Evolutionary conservation across 2,329 filamentous ascomycete genomes (phyloP), one percentile per base, ranked within the genome.

Genomic region (Trichoderma polysporum): DNA sequence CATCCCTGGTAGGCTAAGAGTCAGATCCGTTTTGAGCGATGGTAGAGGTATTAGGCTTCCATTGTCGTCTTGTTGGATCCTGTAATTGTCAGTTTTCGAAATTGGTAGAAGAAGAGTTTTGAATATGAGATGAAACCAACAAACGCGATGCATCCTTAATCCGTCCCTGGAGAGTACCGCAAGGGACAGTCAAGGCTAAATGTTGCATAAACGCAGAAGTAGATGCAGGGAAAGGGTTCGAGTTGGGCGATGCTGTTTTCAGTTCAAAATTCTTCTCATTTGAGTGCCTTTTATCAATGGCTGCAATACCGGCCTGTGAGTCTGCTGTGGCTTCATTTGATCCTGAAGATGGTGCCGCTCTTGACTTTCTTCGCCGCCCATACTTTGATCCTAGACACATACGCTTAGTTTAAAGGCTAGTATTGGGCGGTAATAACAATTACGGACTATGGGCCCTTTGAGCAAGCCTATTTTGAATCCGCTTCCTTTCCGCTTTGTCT

Each of bases 381-480:
- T 47, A 25, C 22, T 60, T 60, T 45, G 41, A 47, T 49, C 57
- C 57, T 60, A 35, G 6, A n/a, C 1, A 9, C n/a, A 9, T 10
- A 3, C 19, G 9, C 12, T 33, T n/a, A 47, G n/a, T 22, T 35
- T 49, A 29, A 7, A 45, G 9, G 37, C 0, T 19, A 17, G 1
- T 9, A 22, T 15, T 15, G 6, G 4, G 2, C 2, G 8, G 2
- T 12, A n/a, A n/a, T n/a, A 25, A 15, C 10, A 7, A 9, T 4
- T 22, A 60, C 57, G 57, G 49, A 60, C 57, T 33, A 25, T 60
- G 57, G 17, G 57, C 57, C 15, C 57, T 33, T 35, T 60, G 57
- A 33, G 57, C 57, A 60, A 60, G 57, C 12, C 57, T 60, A 29
- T 60, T 60, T 35, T 60, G 57, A 35, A 60, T 49, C 19, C 39